Base-by-base conservation (phyloP, 345 rosid genomes). In the Arabis hirsuta region DNA sequence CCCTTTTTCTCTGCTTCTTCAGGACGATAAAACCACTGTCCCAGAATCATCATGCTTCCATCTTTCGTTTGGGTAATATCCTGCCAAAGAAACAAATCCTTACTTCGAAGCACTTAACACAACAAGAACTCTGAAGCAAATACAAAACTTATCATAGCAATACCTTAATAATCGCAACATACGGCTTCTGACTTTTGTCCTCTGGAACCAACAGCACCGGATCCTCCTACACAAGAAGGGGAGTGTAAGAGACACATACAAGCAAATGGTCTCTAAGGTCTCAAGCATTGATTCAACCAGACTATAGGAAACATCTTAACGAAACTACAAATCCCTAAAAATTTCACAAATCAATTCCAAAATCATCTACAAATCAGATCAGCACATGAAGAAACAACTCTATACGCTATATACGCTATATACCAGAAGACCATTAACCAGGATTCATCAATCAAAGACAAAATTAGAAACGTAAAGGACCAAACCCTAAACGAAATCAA, bases 11-110 rank as follows among this genome's bases (percentile, higher is more conserved):
- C 99, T 24, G 99, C 97, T 80, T 95, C 99, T 71, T 91, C 99
- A 12, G 99, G 98, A 50, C 99, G 96, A 78, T 91, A 95, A 81
- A 95, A 95, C 98, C 98, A 95, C 74, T 95, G 99, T 45, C 98
- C 99, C 48, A 87, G 82, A 46, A 95, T 96, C 94, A 85, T 88
- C 83, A 90, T 55, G 64, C 67, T 72, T 63, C 91, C 92, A 50
- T 81, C 79, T 48, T 77, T 84, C 11, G 80, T 79, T 78, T 85
- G 92, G 55, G 90, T 61, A 22, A 95, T 88, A 75, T 92, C 99
- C 99, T 95, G 70, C 48, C 16, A 74, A 76, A 27, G 62, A 19
- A 58, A 46, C 41, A 74, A 12, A 51, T 46, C 58, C 11, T 55
- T 48, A 61, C 22, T 53, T 82, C 26, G 31, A 55, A 58, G 11